Evolutionary conservation across 2,329 filamentous ascomycete genomes (phyloP), one percentile per base, ranked within the genome.

Genomic region (Ceratocystiopsis brevicomis): DNA sequence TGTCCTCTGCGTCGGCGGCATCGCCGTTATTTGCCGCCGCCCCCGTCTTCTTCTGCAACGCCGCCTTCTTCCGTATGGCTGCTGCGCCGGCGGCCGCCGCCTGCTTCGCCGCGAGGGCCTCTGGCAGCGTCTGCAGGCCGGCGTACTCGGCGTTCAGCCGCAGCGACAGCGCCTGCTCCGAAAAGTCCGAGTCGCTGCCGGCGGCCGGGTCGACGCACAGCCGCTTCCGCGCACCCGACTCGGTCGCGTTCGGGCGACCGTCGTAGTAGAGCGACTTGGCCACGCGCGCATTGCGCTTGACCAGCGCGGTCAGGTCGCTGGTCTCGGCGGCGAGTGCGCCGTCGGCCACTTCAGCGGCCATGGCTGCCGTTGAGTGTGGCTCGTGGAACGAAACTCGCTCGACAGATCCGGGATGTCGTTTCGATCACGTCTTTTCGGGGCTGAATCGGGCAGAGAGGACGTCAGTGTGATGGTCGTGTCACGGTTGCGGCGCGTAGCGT

Each of bases 101-200:
- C 59, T 87, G 80, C 57, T 87, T 90, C 18, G 82, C 78, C 34
- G 82, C 82, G 17, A 95, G 69, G 1, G 74, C 74, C 18, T 79
- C 73, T 6, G 87, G 87, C 3, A 95, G 69, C 48, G 81, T 78
- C 56, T 76, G 74, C 18, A 90, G 78, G 54, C 78, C 67, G 52
- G 77, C 72, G 60, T 94, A 95, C 63, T 95, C 86, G 54, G 66
- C 67, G 43, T 69, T 68, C 55, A 82, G 75, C 40, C 78, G 73
- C 43, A 68, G 60, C 30, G 69, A 62, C 38, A 77, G 62, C 41
- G 64, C 62, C 39, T 65, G 51, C 47, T 59, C 57, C 43, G 57
- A 58, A 37, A 61, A 53, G 45, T 60, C 57, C 9, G 66, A 60
- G 40, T 63, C 61, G 41, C n/a, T 36, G 30, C 42, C 43, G 44